Evolutionary conservation across 441 rosid species (phyloP), one percentile per base, ranked within the genome.

Genomic region (Eruca vesicaria): DNA sequence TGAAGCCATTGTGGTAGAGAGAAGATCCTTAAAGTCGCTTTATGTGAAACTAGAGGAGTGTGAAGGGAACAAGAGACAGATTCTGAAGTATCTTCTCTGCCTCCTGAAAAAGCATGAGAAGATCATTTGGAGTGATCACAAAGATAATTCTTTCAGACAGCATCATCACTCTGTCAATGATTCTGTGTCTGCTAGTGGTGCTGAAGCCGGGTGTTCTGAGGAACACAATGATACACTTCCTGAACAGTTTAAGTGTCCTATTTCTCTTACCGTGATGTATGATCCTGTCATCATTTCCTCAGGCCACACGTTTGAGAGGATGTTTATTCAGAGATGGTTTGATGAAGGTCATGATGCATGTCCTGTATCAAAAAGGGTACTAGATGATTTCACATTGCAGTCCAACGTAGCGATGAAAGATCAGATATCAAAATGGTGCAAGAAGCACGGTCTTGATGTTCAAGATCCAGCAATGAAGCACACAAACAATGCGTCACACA

Each of bases 1-100:
- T 38, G 83, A 75, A 79, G 86, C 87, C 36, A 68, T 92, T 68
- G 20, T 81, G 52, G 66, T 81, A 35, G 99, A 95, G 90, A 86
- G 56, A 81, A 84, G 86, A 82, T 86, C 93, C 20, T 65, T 95
- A 11, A 87, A 55, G 84, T 84, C 68, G 67, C 86, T 86, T 63
- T 64, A 83, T 8, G 76, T 23, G 20, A 86, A 82, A 63, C 66
- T 84, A 72, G 70, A 83, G 29, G 88, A 84, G 16, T 72, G 19
- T 16, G 79, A 86, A 26, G 82, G 32, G 66, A 36, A 66, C 66
- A 89, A 86, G 73, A 78, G 45, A 77, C 83, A 78, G 62, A 84
- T 85, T 60, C 72, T 89, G 63, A 76, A 48, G 63, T 84, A 79
- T 74, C 87, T 95, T 82, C 20, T 80, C 38, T 32, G 71, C 82